A percentile compares a stretch with the other conserved stretches of the same genome.
Conservation (phyloP, 768 basidiomycete genomes). For the Leucogyrophana mollusca region DNA sequence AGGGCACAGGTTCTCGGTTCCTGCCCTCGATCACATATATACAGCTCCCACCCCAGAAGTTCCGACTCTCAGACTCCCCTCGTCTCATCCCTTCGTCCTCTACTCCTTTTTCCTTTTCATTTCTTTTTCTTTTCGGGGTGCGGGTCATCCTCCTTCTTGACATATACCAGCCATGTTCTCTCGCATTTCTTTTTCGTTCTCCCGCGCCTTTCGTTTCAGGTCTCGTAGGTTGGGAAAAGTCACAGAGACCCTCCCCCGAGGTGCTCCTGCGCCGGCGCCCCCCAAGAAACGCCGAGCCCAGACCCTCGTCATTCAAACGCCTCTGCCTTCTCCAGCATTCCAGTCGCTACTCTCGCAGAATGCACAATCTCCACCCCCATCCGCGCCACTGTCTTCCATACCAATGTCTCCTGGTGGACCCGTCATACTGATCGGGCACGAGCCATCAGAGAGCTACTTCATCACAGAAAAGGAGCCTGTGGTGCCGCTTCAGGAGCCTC, state of each 20-base stretch:
- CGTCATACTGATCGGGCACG: slow-evolving; percentile 13
- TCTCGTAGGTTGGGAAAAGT: slow-evolving; percentile 8
- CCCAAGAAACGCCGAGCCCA: not conserved
- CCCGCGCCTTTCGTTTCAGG: slow-evolving; percentile 17
- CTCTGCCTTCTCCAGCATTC: not conserved
- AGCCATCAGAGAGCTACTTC: not conserved
- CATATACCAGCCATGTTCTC: slow-evolving; percentile 10
- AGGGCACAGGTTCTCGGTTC: not conserved
- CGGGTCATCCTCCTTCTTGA: slow-evolving; percentile 11
- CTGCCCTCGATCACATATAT: slow-evolving; percentile 4
- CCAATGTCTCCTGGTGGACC: not conserved
- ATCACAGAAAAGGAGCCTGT: not conserved
- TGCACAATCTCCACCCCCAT: not conserved
- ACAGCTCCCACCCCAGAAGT: not conserved
- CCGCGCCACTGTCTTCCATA: not conserved
- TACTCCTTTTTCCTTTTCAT: not conserved
- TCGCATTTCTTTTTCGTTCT: slow-evolving; percentile 13
- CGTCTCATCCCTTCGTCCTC: no score
- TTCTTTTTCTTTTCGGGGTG: slow-evolving; percentile 5
- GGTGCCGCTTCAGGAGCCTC: no score
- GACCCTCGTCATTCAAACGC: not conserved
- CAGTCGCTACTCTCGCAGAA: not conserved
- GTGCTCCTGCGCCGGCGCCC: not conserved
- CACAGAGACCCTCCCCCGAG: not conserved
- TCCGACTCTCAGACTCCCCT: not conserved